Percentiles rank a stretch among this genome's conserved stretches.
These are phyloP conservation scores for Exophiala xenobiotica DNA, from an alignment of 2,329 filamentous ascomycete genomes.

Conservation along the genomic window DNA sequence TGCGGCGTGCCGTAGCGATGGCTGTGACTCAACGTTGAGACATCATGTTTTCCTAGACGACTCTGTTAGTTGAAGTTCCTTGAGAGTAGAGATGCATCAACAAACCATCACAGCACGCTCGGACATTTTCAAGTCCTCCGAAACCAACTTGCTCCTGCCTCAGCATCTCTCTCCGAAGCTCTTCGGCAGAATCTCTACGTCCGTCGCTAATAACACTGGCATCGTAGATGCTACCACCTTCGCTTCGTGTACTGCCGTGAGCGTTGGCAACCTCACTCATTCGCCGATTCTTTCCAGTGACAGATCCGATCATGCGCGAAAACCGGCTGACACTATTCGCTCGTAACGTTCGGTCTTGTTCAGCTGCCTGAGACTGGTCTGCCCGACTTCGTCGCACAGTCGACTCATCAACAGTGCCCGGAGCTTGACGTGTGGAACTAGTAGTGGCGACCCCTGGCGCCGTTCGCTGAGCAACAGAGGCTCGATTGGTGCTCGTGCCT, in stretches of 20 bases:
- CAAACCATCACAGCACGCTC: conserved; percentile 93
- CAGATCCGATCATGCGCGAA: conserved; percentile 47
- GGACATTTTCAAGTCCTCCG: conserved; percentile 83
- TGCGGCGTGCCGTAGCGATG: conserved; percentile 19
- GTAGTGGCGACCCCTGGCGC: conserved; percentile 39
- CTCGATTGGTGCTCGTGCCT: conserved; percentile 47
- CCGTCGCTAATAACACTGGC: conserved; percentile 37
- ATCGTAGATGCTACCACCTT: conserved; percentile 38
- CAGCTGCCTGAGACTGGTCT: conserved; percentile 48
- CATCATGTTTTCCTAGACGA: conserved; percentile 29
- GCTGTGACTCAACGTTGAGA: conserved; percentile 27
- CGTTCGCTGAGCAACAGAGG: conserved; percentile 40
- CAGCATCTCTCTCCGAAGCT: conserved; percentile 76
- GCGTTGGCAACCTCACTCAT: conserved; percentile 20
- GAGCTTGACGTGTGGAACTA: conserved; percentile 37
- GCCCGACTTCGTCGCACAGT: conserved; percentile 33
- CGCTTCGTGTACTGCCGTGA: conserved; percentile 12
- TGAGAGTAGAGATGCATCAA: not conserved
- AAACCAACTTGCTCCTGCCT: conserved; percentile 67
- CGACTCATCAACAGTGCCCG: conserved; percentile 29
- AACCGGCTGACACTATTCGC: conserved; percentile 26
- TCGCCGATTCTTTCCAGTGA: conserved; percentile 46
- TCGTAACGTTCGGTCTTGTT: conserved; percentile 48
- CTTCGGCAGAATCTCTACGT: conserved; percentile 73
- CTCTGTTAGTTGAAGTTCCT: conserved; percentile 2